A percentile compares a stretch with the other conserved stretches of the same genome.
phyloP scores from a whole-genome alignment of 1,139 yeast genomes.

The Geotrichum candidum region DNA sequence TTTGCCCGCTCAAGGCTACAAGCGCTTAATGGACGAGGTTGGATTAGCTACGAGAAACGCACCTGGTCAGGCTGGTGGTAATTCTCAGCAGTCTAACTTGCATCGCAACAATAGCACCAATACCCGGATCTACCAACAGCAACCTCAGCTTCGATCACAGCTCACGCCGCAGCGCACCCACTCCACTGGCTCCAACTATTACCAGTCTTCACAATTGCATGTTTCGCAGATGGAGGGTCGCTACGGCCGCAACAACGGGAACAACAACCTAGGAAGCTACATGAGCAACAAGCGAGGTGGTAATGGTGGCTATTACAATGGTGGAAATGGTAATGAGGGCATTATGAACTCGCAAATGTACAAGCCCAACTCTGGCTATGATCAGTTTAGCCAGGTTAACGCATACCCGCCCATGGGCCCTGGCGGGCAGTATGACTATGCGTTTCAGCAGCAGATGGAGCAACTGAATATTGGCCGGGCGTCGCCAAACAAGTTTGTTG shows the following conservation, averaged over 20 bases:
- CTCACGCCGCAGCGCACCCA: constrained; percentile 12
- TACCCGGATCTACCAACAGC: constrained; percentile 4
- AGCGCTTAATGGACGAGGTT: constrained; percentile 86
- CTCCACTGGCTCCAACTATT: constrained; percentile 11
- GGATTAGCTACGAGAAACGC: constrained; percentile 45
- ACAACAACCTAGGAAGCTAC: not conserved
- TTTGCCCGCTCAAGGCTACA: constrained; percentile 63
- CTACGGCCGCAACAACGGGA: constrained; percentile 5
- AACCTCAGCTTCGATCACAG: constrained; percentile 4
- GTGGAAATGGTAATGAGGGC: not conserved
- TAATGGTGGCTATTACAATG: constrained; percentile 4
- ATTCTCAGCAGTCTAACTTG: not conserved
- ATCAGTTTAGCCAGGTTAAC: not conserved
- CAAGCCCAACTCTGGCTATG: not conserved
- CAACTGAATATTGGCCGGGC: constrained; percentile 10
- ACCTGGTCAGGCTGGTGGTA: constrained; percentile 11
- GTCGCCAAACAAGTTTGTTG: constrained; percentile 11
- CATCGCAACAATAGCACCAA: constrained; percentile 10
- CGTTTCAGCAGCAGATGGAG: constrained; percentile 12
- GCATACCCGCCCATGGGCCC: not conserved
- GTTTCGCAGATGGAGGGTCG: not conserved
- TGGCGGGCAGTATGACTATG: not conserved
- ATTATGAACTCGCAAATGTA: not conserved
- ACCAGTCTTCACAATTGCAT: not conserved
- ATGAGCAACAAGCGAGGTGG: constrained; percentile 4